Evolutionary conservation across 371 early-diverging fungal species (phyloP).

Genomic region (Saksenaea oblongispora): DNA sequence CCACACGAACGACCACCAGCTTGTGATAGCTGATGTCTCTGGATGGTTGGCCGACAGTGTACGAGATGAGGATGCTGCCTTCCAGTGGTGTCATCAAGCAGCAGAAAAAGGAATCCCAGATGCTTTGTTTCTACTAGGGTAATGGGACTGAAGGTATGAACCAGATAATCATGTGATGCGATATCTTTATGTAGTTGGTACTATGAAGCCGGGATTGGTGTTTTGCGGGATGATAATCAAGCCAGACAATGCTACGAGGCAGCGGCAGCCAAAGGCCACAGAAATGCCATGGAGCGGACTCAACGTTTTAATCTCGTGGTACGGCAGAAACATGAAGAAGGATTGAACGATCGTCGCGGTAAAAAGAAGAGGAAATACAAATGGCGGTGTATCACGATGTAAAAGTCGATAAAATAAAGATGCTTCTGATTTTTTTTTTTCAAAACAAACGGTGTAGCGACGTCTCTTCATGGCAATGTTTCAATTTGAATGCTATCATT

Average conservation of each 20-base stretch:
- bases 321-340: not conserved
- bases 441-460: too few species aligned
- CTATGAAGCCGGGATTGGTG: constrained; percentile 17
- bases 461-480: too few species aligned
- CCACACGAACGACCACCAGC: constrained; percentile 19
- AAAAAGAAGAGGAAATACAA: not conserved
- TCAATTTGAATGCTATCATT: too few species aligned
- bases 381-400: not conserved
- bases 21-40: constrained; percentile 18
- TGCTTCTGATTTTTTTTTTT: too few species aligned
- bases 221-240: constrained; percentile 1
- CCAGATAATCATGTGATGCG: not conserved
- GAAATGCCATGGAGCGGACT: not conserved
- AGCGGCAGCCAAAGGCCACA: constrained; percentile 15
- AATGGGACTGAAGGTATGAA: not conserved
- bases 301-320: not conserved
- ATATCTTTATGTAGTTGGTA: constrained; percentile 7
- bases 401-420: too few species aligned
- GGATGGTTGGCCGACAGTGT: constrained; percentile 8
- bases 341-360: not conserved
- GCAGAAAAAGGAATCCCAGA: constrained; percentile 5
- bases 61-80: constrained; percentile 28
- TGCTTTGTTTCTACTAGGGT: constrained; percentile 11
- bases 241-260: constrained; percentile 11
- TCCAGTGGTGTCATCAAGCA: constrained; percentile 10